phyloP scores from a whole-genome alignment of 2,329 filamentous ascomycete species.

The Nemania sp. region DNA sequence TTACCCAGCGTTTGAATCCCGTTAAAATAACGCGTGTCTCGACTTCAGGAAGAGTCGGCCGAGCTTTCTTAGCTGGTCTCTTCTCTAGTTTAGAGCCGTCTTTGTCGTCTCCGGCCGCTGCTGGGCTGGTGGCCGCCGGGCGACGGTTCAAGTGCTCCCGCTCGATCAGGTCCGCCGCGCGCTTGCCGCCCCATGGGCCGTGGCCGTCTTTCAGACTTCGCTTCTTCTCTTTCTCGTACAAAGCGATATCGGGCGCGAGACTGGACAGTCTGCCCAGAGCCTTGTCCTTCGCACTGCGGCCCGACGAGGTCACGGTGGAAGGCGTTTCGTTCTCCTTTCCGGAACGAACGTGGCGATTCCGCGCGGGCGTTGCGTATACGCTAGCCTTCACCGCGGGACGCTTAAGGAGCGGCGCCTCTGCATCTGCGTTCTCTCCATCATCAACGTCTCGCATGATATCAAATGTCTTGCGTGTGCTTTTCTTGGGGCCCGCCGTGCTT shows the following conservation, averaged over 20 bases:
- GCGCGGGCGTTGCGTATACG: slow-evolving; percentile 55
- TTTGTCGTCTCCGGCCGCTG: slow-evolving; percentile 33
- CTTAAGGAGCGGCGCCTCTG: slow-evolving; percentile 41
- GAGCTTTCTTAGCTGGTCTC: slow-evolving; percentile 63
- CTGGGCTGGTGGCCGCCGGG: slow-evolving; percentile 48
- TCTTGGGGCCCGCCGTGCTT: slow-evolving; percentile 51
- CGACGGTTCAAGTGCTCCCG: slow-evolving; percentile 46
- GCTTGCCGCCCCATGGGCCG: slow-evolving; percentile 64
- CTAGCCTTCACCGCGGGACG: too few relatives aligned
- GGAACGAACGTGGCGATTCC: slow-evolving; percentile 53
- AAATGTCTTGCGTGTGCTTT: slow-evolving; percentile 46
- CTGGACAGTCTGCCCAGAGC: slow-evolving; percentile 77
- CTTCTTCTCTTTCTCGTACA: slow-evolving; percentile 94
- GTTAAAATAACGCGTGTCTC: slow-evolving; percentile 80
- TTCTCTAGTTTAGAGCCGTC: slow-evolving; percentile 50
- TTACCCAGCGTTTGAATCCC: slow-evolving; percentile 80
- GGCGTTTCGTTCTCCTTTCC: slow-evolving; percentile 87
- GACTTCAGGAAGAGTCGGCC: slow-evolving; percentile 65
- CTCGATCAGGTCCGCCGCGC: slow-evolving; percentile 62
- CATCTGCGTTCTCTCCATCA: slow-evolving; percentile 40
- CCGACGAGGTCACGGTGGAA: slow-evolving; percentile 65
- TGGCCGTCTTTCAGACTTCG: slow-evolving; percentile 56
- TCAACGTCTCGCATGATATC: slow-evolving; percentile 51
- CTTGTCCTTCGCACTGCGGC: slow-evolving; percentile 85
- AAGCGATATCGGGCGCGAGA: slow-evolving; percentile 79